These are phyloP conservation scores for Dactylellina parvicollis DNA, from an alignment of 2,329 filamentous ascomycete genomes.

Conservation along the genomic window DNA sequence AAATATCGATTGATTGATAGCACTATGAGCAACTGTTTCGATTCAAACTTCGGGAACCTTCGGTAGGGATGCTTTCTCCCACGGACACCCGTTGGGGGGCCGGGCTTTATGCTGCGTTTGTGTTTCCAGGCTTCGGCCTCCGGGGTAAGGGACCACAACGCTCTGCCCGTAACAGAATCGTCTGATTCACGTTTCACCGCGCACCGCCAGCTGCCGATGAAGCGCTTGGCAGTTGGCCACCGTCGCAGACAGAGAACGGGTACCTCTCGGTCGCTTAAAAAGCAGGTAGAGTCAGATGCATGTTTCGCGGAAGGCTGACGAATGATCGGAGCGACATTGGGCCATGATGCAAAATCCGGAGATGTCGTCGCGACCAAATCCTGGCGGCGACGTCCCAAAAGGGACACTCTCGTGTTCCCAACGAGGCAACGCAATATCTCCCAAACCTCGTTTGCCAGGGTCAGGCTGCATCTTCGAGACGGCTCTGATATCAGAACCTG, in stretches of 20 bases:
- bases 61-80: neutral
- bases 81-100: neutral
- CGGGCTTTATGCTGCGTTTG: neutral
- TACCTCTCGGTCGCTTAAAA: slow-evolving; percentile 32
- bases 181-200: slow-evolving; percentile 46
- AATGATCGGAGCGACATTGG: slow-evolving; percentile 3
- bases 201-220: neutral
- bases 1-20: neutral
- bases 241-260: slow-evolving; percentile 32
- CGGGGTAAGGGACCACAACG: slow-evolving; percentile 8
- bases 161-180: slow-evolving; percentile 45
- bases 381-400: neutral
- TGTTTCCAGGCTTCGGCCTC: neutral
- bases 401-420: slow-evolving; percentile 26
- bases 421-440: slow-evolving; percentile 40
- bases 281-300: neutral
- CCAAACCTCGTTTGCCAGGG: slow-evolving; percentile 44
- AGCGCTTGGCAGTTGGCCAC: slow-evolving; percentile 21
- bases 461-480: slow-evolving; percentile 42
- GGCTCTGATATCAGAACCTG: slow-evolving; percentile 21
- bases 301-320: slow-evolving; percentile 3
- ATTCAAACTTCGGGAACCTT: neutral
- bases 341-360: slow-evolving; percentile 10
- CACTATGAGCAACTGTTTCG: neutral
- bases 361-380: neutral